Conservation (phyloP, 805 yeast species). For the Ogataea populi-albae region DNA sequence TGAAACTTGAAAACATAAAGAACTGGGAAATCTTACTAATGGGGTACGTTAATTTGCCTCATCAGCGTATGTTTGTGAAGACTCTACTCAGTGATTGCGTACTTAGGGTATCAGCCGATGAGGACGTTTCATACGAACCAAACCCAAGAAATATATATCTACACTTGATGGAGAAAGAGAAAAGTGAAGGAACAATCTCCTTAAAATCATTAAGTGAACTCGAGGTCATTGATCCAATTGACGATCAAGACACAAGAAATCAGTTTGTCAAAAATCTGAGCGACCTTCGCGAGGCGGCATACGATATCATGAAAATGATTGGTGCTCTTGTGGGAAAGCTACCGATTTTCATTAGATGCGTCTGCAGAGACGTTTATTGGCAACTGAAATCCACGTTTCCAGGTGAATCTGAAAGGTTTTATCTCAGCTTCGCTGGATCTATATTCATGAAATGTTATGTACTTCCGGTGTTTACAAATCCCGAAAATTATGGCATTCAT, state of each 20-base stretch:
- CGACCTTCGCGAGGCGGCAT: slow-evolving; percentile 65
- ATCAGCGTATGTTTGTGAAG: slow-evolving; percentile 46
- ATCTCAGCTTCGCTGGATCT: slow-evolving; percentile 67
- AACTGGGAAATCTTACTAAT: slow-evolving; percentile 46
- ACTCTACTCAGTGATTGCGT: slow-evolving; percentile 39
- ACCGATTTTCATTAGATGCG: slow-evolving; percentile 55
- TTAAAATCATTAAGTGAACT: slow-evolving; percentile 18
- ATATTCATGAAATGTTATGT: slow-evolving; percentile 54
- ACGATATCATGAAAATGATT: slow-evolving; percentile 55
- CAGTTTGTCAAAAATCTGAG: slow-evolving; percentile 74
- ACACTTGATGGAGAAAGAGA: slow-evolving; percentile 37
- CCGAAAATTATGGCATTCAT: slow-evolving; percentile 56
- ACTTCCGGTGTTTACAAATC: slow-evolving; percentile 44
- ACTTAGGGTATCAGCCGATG: slow-evolving; percentile 40
- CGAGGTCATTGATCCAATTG: slow-evolving; percentile 62
- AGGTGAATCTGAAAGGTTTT: slow-evolving; percentile 55
- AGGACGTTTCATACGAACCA: slow-evolving; percentile 66
- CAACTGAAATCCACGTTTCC: slow-evolving; percentile 44
- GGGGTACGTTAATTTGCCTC: slow-evolving; percentile 45
- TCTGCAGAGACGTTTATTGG: slow-evolving; percentile 45
- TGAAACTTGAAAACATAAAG: slow-evolving; percentile 15
- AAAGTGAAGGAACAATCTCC: slow-evolving; percentile 26
- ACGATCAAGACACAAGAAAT: slow-evolving; percentile 68
- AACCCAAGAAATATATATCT: slow-evolving; percentile 65
- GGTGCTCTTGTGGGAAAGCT: slow-evolving; percentile 37